Conservation (phyloP, 2,329 filamentous ascomycete species). For the Beauveria bassiana region DNA sequence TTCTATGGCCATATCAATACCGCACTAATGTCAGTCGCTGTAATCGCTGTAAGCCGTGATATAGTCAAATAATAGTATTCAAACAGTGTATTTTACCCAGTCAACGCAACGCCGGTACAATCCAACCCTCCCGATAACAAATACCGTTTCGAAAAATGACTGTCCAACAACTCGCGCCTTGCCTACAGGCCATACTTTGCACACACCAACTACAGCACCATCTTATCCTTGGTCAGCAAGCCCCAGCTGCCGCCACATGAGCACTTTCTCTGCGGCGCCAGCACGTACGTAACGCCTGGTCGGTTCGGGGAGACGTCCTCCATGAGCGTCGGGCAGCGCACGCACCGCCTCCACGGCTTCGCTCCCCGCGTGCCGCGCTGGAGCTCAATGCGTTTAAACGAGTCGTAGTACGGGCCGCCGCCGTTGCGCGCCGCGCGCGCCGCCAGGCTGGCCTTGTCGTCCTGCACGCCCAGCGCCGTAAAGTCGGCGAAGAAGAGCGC, state of each 20-base stretch:
- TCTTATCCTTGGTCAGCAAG: conserved; percentile 29
- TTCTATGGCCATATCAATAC: too few relatives aligned
- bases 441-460: conserved; percentile 43
- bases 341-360: conserved; percentile 32
- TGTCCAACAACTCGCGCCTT: not conserved
- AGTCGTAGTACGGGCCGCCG: conserved; percentile 34
- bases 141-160: too few relatives aligned
- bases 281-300: conserved; percentile 45
- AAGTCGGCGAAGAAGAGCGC: conserved; percentile 68
- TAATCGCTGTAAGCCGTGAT: too few relatives aligned
- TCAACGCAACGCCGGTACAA: too few relatives aligned
- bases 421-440: conserved; percentile 27
- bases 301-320: conserved; percentile 45
- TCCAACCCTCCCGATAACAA: too few relatives aligned
- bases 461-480: conserved; percentile 57
- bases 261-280: conserved; percentile 48
- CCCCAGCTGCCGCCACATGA: conserved; percentile 48
- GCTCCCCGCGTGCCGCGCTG: conserved; percentile 14
- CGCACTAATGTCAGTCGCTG: too few relatives aligned
- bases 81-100: too few relatives aligned
- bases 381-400: conserved; percentile 54
- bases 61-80: too few relatives aligned
- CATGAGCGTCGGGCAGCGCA: conserved; percentile 58
- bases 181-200: not conserved
- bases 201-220: conserved; percentile 7